Percentiles rank a stretch among this genome's conserved stretches.
phyloP scores from a whole-genome alignment of 2,329 filamentous ascomycete species.

The Diaporthe humulicola region DNA sequence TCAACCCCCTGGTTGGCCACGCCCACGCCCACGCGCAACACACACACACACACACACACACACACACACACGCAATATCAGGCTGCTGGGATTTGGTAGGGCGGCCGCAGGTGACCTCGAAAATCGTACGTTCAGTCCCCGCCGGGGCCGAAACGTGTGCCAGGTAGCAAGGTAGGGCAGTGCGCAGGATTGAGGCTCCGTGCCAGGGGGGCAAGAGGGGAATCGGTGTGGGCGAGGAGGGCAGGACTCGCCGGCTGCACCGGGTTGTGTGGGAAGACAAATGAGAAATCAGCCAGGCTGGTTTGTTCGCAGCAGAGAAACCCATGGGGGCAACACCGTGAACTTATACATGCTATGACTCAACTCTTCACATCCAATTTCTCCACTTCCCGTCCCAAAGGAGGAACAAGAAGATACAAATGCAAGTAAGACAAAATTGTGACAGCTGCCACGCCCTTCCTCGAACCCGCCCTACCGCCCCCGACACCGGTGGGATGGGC shows the following conservation, averaged over 20 bases:
- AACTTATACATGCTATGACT: conserved; percentile 1
- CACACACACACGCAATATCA: neutral
- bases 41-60: neutral
- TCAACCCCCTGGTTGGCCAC: neutral
- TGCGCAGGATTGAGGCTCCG: conserved; percentile 11
- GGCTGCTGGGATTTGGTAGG: neutral
- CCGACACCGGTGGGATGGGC: neutral
- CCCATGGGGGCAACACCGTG: neutral
- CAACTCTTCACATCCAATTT: neutral
- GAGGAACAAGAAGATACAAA: neutral
- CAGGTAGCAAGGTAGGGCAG: neutral
- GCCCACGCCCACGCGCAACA: no score
- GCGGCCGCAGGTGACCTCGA: neutral
- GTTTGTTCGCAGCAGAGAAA: neutral
- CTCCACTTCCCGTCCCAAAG: no score
- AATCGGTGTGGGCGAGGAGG: neutral
- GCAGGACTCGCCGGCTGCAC: neutral
- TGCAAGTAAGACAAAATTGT: conserved; percentile 4
- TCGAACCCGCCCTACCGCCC: neutral
- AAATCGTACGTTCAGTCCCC: neutral
- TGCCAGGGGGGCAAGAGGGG: neutral
- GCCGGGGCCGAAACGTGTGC: neutral
- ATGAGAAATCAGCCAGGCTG: neutral
- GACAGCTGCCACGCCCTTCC: neutral
- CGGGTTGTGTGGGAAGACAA: neutral